Conservation (phyloP, 2,329 filamentous ascomycete genomes). For the Neofusicoccum laricinum region DNA sequence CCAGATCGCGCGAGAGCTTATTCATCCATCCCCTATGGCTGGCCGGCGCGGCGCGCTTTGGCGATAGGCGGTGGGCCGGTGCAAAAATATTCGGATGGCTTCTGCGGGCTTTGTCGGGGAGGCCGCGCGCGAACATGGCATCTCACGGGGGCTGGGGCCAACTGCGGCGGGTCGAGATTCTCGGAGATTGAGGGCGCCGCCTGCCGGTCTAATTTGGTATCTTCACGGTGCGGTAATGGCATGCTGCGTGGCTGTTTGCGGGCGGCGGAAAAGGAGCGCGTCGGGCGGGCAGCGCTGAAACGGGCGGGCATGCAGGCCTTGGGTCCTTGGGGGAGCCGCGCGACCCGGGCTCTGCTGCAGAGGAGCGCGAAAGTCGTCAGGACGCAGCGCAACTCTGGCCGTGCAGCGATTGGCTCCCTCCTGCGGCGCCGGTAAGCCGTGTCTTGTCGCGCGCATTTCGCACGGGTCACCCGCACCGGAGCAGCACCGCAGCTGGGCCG, state of each 20-base stretch:
- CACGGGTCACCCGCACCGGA: constrained; percentile 8
- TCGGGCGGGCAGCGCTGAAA: constrained; percentile 8
- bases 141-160: background rate
- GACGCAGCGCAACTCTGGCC: background rate
- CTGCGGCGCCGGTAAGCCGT: background rate
- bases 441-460: constrained; percentile 8
- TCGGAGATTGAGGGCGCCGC: constrained; percentile 5
- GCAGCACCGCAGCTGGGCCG: constrained; percentile 5
- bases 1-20: background rate
- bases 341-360: background rate
- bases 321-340: background rate
- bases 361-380: background rate
- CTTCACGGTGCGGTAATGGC: background rate
- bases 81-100: constrained; percentile 7
- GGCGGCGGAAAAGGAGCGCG: constrained; percentile 10
- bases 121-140: background rate
- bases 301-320: background rate
- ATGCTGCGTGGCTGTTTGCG: background rate
- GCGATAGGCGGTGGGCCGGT: constrained; percentile 7
- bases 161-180: background rate
- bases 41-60: background rate
- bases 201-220: constrained; percentile 4
- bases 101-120: background rate
- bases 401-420: background rate
- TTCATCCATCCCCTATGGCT: constrained; percentile 6